Evolutionary conservation across 345 rosid species (phyloP).

Genomic region (Eucalyptus tenuipes): DNA sequence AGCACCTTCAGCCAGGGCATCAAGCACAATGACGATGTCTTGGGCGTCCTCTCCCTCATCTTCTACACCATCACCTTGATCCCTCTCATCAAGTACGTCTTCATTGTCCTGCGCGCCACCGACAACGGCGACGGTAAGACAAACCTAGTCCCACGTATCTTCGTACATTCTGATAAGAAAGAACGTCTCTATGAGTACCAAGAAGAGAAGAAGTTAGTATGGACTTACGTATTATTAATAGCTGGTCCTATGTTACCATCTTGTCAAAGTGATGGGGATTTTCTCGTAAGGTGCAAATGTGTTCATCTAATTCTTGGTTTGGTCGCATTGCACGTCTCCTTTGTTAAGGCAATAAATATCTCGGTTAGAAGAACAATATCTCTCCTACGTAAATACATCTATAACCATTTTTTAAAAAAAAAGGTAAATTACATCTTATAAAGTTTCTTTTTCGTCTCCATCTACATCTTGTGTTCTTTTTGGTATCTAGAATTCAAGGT

Average conservation of each 20-base stretch:
- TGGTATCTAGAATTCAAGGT: not conserved
- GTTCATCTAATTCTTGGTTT: not conserved
- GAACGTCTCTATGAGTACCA: not conserved
- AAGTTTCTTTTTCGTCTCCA: not conserved
- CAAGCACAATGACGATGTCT: constrained; percentile 63
- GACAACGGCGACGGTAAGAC: constrained; percentile 87
- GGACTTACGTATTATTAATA: not conserved
- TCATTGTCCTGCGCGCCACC: constrained; percentile 90
- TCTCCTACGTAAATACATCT: not conserved
- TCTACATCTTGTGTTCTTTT: not conserved
- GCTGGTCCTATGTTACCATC: not conserved
- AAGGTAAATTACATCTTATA: not conserved
- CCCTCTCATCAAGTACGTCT: constrained; percentile 76
- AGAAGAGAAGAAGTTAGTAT: not conserved
- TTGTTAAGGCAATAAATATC: not conserved
- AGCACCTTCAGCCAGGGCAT: constrained; percentile 81
- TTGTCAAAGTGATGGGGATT: not conserved
- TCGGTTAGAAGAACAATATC: not conserved
- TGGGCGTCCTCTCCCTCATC: constrained; percentile 87
- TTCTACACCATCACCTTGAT: constrained; percentile 73
- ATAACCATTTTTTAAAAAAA: not conserved
- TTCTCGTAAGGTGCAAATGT: not conserved
- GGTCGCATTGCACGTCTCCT: not conserved
- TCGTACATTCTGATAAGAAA: not conserved
- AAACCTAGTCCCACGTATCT: not conserved